A percentile compares a stretch with the other conserved stretches of the same genome.
phyloP scores from a whole-genome alignment of 2,329 filamentous ascomycete species.

The Calonectria pteridis region DNA sequence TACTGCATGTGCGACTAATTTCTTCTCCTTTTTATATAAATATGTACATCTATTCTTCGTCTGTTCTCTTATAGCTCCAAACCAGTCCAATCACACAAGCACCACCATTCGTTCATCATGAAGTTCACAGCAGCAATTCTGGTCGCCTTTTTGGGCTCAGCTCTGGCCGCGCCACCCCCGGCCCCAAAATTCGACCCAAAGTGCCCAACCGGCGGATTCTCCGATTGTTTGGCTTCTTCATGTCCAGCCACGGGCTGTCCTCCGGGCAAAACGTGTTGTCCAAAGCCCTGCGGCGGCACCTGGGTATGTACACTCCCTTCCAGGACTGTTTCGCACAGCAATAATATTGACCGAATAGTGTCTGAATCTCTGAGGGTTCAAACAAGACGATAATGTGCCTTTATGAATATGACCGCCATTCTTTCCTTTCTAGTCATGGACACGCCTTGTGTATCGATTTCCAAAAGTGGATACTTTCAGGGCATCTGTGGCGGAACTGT shows the following conservation, averaged over 20 bases:
- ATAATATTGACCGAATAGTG: neutral
- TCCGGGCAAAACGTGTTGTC: neutral
- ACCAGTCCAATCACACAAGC: neutral
- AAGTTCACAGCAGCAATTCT: neutral
- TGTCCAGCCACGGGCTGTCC: neutral
- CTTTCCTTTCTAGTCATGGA: neutral
- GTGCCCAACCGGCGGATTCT: neutral
- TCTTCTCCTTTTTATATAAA: neutral
- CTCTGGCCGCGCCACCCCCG: neutral
- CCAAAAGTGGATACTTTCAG: neutral
- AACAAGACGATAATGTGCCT: neutral
- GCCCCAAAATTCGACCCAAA: neutral
- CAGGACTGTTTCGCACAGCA: neutral
- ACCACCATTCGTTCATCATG: neutral
- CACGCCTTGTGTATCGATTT: neutral
- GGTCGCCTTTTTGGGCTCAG: neutral
- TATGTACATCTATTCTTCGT: too few species aligned
- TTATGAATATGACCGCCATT: neutral
- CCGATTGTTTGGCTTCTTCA: neutral
- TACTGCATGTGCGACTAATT: neutral
- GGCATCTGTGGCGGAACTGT: neutral
- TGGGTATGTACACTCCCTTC: neutral
- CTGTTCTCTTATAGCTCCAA: neutral
- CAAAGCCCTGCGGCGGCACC: neutral
- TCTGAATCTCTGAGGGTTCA: neutral